phyloP scores from a whole-genome alignment of 352 stramenopile genomes.

The Elongisporangium prolatum region DNA sequence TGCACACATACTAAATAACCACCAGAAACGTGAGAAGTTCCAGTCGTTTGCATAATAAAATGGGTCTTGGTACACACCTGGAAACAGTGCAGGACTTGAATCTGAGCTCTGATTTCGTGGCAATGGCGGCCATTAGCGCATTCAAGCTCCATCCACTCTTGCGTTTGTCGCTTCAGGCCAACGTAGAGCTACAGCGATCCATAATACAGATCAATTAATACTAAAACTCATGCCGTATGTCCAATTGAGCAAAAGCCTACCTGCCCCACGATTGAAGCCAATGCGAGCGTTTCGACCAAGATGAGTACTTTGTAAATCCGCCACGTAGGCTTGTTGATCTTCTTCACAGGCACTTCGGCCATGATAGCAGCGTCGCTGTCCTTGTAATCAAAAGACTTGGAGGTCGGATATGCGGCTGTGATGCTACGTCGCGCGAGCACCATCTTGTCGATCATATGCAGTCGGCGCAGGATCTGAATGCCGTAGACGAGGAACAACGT shows the following conservation, averaged over 20 bases:
- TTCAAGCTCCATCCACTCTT: conserved; percentile 25
- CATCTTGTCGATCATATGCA: conserved; percentile 4
- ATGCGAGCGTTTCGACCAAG: conserved; percentile 15
- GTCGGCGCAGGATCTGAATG: conserved; percentile 19
- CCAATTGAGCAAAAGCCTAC: conserved; percentile 1
- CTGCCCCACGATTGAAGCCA: conserved; percentile 21
- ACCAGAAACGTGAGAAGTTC: not conserved
- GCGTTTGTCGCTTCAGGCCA: conserved; percentile 9
- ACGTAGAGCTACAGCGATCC: conserved; percentile 22
- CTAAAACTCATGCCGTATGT: not conserved
- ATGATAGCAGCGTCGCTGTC: not conserved
- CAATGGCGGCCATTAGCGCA: conserved; percentile 54
- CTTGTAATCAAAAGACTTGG: not conserved
- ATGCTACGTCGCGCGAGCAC: not conserved
- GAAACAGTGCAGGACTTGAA: conserved; percentile 26
- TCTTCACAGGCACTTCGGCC: not conserved
- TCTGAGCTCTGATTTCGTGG: conserved; percentile 21
- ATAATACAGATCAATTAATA: conserved; percentile 5
- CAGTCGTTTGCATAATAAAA: too few species aligned
- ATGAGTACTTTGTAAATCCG: conserved; percentile 29
- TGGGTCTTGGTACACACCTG: conserved; percentile 10
- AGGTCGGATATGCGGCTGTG: not conserved
- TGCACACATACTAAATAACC: conserved; percentile 8
- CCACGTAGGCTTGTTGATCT: conserved; percentile 10
- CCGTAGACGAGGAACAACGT: conserved; percentile 27